These are phyloP conservation scores for Viola odorata DNA, from an alignment of 345 rosid species.

Conservation along the genomic window DNA sequence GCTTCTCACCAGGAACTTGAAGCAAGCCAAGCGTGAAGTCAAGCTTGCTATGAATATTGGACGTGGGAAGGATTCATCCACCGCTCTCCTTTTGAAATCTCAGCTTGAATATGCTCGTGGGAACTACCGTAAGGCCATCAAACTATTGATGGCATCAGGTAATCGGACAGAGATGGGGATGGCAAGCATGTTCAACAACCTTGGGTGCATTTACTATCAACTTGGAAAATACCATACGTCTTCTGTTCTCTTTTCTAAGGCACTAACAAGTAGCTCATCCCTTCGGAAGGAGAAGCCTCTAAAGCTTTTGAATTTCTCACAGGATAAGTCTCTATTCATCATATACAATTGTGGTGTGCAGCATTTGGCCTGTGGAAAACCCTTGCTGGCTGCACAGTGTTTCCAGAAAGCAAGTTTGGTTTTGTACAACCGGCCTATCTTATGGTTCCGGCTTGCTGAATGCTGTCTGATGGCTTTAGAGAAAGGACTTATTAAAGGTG, in stretches of 20 bases:
- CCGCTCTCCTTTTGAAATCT: conserved; percentile 87
- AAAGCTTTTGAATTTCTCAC: conserved; percentile 63
- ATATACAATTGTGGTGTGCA: conserved; percentile 83
- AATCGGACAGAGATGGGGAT: conserved; percentile 58
- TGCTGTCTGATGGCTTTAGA: conserved; percentile 84
- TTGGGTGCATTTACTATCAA: conserved; percentile 85
- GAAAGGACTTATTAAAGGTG: conserved; percentile 54
- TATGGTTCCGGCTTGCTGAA: conserved; percentile 97
- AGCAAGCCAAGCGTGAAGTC: conserved; percentile 94
- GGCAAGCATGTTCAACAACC: conserved; percentile 80
- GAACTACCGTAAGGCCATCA: conserved; percentile 87
- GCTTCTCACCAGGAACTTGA: conserved; percentile 82
- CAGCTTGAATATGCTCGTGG: conserved; percentile 98
- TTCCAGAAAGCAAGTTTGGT: conserved; percentile 71
- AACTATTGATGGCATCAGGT: conserved; percentile 76
- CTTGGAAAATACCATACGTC: conserved; percentile 67
- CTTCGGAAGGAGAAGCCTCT: conserved; percentile 68
- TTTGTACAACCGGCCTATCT: conserved; percentile 58
- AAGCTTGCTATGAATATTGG: conserved; percentile 92
- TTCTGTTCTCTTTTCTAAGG: conserved; percentile 65
- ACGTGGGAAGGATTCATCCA: conserved; percentile 79
- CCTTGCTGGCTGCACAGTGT: conserved; percentile 80
- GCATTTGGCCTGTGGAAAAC: conserved; percentile 80
- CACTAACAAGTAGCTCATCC: conserved; percentile 56
- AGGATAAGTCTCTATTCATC: conserved; percentile 75